Evolutionary conservation across 345 rosid species (phyloP), one percentile per base, ranked within the genome.

Genomic region (Bruguiera parviflora): DNA sequence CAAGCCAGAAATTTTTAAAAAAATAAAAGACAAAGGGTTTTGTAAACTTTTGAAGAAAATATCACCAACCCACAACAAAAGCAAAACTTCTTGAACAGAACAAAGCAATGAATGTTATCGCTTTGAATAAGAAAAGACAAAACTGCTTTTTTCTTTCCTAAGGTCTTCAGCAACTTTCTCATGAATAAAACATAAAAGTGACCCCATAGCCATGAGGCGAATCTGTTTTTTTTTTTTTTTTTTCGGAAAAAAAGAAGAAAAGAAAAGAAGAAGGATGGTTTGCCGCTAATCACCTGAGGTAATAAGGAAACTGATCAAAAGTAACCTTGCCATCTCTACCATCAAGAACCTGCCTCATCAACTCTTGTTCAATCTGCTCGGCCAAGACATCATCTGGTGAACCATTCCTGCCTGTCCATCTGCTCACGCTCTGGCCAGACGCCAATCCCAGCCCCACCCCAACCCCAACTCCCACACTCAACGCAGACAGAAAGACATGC

Each of bases 291-390:
- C 74, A 90, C 99, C 98, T 87, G 68, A 96, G 81, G 72, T 84
- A 89, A 77, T 95, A 95, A 62, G 99, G 99, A 69, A 95, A 95
- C 71, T 87, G 89, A 5, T 90, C 97, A 69, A 90, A 92, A 56
- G 89, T 85, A 76, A 88, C 71, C 25, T 69, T 73, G 81, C 80
- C 82, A 0, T 84, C 83, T 76, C 70, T 84, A 3, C 99, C 98
- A 81, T 92, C 91, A 53, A 84, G 43, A 62, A 90, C 79, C 63
- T 72, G 96, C 78, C 83, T 90, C 75, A 80, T 33, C 87, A 96
- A 75, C 85, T 92, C 99, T 58, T 84, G 93, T 79, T 86, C 94
- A 76, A 96, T 83, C 85, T 89, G 91, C 73, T 80, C 85, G 43
- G 77, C 78, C 16, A 89, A 78, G 58, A 88, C 72, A 61, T 81